Conservation (phyloP, 139 green algal species). For the Volvox reticuliferus region DNA sequence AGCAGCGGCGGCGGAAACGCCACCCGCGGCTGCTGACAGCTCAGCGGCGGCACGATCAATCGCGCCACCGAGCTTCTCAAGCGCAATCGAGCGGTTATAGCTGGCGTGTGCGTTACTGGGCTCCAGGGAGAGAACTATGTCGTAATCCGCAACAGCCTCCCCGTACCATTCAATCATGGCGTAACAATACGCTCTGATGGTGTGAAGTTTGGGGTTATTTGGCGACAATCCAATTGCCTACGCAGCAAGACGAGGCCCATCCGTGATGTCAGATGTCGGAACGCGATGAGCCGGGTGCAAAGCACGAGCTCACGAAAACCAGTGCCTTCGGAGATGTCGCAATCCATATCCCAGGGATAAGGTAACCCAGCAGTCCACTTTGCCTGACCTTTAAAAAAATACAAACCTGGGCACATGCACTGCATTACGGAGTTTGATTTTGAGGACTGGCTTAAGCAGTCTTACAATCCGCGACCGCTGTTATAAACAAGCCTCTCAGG, state of each 20-base stretch:
- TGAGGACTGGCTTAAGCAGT: no score
- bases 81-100: conserved; percentile 75
- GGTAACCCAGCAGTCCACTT: no score
- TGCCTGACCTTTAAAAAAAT: no score
- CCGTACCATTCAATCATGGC: conserved; percentile 78
- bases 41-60: conserved; percentile 4
- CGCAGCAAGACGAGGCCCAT: background rate
- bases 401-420: no score
- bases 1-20: background rate
- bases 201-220: conserved; percentile 34
- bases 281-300: background rate
- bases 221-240: conserved; percentile 31
- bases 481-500: no score
- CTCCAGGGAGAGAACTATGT: conserved; percentile 69
- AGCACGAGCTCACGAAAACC: no score
- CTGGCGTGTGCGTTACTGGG: conserved; percentile 71
- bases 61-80: conserved; percentile 43
- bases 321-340: no score
- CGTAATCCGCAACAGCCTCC: conserved; percentile 78
- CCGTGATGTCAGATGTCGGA: background rate
- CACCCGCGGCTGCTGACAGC: background rate
- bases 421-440: no score
- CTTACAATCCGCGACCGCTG: no score
- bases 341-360: no score
- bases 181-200: conserved; percentile 82